Base-by-base conservation (phyloP, 352 stramenopile species). In the Phytophthora fragariaefolia region DNA sequence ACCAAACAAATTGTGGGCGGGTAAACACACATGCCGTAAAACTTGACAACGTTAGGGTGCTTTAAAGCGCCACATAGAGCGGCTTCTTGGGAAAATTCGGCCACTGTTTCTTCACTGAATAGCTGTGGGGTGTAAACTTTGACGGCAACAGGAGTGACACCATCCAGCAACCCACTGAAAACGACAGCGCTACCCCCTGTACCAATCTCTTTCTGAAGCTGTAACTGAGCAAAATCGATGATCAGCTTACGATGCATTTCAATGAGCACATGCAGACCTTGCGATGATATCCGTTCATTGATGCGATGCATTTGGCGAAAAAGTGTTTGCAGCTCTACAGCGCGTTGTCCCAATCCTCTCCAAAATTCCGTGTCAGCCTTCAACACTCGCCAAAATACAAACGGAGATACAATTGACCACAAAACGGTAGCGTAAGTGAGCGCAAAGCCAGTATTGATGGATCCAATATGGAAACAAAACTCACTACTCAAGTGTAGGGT, bases 201-300 rank as follows among this genome's bases (percentile, higher is more conserved):
- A 5, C 80, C 82, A 22, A 95, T 90, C 48, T 80, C 69, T 5
- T 67, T 65, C 43, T 82, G 58, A n/a, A 93, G 49, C 27, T 91
- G 61, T 6, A 95, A 61, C 53, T 89, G 69, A 1, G 79, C 79
- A 58, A 93, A 95, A 59, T 95, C 85, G 22, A 95, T 87, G 32
- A 92, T 86, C 48, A 83, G 77, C 51, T 88, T 85, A 26, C 79
- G 80, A 45, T 92, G 73, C 77, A 89, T 89, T 54, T 92, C 77
- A 48, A 88, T 84, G 6, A 93, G 66, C 51, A 92, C 69, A 54
- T 90, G 79, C 18, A 93, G 73, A 3, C 88, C 79, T 24, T 82
- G 64, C 0, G 71, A 74, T 23, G 71, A 78, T 26, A 75, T 63
- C 28, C 64, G 66, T 32, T 77, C 71, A 36, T 75, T 51, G 18